A percentile compares a stretch with the other conserved stretches of the same genome.
phyloP scores from a whole-genome alignment of 2,329 filamentous ascomycete species.

The Aspergillus eucalypticola region DNA sequence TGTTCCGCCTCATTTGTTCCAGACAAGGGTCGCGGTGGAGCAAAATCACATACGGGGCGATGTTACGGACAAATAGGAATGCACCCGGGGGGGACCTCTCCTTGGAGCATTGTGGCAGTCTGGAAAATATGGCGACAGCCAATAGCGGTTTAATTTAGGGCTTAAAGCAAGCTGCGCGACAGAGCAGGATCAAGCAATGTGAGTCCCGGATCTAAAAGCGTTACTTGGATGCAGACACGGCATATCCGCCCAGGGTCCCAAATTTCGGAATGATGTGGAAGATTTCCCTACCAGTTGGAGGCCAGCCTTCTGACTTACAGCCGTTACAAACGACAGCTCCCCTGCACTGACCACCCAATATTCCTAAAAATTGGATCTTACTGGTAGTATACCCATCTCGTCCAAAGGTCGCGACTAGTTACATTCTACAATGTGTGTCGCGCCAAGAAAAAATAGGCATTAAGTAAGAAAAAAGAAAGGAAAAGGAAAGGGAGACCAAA shows the following conservation, averaged over 20 bases:
- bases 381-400: background rate
- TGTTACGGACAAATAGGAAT: slow-evolving; percentile 23
- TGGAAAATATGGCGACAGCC: slow-evolving; percentile 13
- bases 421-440: background rate
- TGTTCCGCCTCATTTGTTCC: slow-evolving; percentile 25
- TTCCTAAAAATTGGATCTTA: background rate
- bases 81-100: slow-evolving; percentile 14
- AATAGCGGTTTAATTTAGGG: slow-evolving; percentile 11
- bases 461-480: background rate
- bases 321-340: slow-evolving; percentile 20
- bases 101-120: slow-evolving; percentile 7
- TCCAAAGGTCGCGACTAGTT: background rate
- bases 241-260: slow-evolving; percentile 19
- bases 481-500: background rate
- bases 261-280: slow-evolving; percentile 18
- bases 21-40: slow-evolving; percentile 16
- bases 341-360: slow-evolving; percentile 28
- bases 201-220: slow-evolving; percentile 15
- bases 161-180: slow-evolving; percentile 18
- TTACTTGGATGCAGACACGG: slow-evolving; percentile 21
- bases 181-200: slow-evolving; percentile 10
- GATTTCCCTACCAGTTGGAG: slow-evolving; percentile 16
- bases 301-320: slow-evolving; percentile 20
- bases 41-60: slow-evolving; percentile 11
- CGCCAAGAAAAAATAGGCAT: background rate